Evolutionary conservation across 805 yeast species (phyloP), one percentile per base, ranked within the genome.

Genomic region (Yarrowia porcina): DNA sequence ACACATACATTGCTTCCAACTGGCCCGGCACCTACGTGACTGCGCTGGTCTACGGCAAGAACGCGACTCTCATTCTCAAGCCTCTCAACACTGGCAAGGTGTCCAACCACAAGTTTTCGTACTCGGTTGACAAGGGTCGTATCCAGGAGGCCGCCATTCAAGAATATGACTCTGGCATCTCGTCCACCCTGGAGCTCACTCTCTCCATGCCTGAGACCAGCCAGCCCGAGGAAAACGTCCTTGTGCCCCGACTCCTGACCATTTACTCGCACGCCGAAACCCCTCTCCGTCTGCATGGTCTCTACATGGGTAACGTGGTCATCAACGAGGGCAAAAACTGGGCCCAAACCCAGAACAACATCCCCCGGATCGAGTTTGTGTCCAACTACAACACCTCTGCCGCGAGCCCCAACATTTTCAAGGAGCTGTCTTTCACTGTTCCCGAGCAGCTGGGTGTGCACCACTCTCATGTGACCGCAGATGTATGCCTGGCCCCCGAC

Each of bases 11-110:
- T 25, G 64, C 64, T 17, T 32, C 57, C 42, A 32, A 38, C 50
- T 63, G 64, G 64, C 64, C 64, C 4, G 64, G 64, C 12, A 59
- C 64, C 17, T 57, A 47, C 17, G 45, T 44, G 33, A 15, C 61
- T 1, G 63, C 39, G 9, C 30, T 63, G 7, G 38, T 59, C 8
- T 63, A 49, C 42, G 64, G 64, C 35, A 32, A 56, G 20, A 33
- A 47, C 13, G 50, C 38, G 28, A 59, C 61, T 1, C 42, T 63
- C 20, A 23, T 32, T 21, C 50, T 61, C 25, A 61, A 61, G 28
- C 32, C 52, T 13, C 42, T 42, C 18, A 52, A 52, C 18, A 30
- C 45, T 6, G 63, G 61, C 3, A 28, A 27, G 36, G 64, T 61
- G 20, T 17, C 36, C 12, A n/a, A 41, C 18, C 49, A 59, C 44